Conservation (phyloP, 2,329 filamentous ascomycete genomes). For the Pseudopithomyces maydicus region DNA sequence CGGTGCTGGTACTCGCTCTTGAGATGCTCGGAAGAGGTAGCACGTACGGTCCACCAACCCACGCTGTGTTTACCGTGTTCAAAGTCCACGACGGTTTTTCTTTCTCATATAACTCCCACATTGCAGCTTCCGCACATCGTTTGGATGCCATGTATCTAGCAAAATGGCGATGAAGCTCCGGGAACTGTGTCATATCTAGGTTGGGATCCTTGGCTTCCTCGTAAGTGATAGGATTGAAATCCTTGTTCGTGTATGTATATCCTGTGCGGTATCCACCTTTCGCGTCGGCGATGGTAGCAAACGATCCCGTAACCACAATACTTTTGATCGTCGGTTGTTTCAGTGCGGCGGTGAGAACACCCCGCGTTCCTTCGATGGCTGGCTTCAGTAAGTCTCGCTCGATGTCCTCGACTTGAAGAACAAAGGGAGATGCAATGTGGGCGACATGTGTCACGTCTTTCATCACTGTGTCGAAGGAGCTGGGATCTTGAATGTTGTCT, state of each 20-base stretch:
- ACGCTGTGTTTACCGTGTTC: constrained; percentile 43
- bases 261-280: not conserved
- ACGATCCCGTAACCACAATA: constrained; percentile 19
- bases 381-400: constrained; percentile 8
- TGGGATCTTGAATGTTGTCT: constrained; percentile 37
- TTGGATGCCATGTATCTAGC: constrained; percentile 27
- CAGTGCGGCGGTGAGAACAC: constrained; percentile 7
- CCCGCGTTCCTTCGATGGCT: constrained; percentile 9
- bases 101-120: constrained; percentile 38
- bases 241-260: constrained; percentile 10
- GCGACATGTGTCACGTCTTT: constrained; percentile 22
- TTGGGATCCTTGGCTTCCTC: constrained; percentile 24
- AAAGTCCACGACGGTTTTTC: constrained; percentile 40
- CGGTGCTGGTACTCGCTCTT: constrained; percentile 2
- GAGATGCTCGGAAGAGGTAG: constrained; percentile 4
- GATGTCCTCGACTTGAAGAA: constrained; percentile 2
- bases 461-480: constrained; percentile 45
- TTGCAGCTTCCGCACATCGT: constrained; percentile 19
- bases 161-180: constrained; percentile 6
- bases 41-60: constrained; percentile 8
- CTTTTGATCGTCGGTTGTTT: constrained; percentile 23
- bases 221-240: constrained; percentile 18
- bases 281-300: constrained; percentile 8
- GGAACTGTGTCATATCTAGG: constrained; percentile 15
- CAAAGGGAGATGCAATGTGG: constrained; percentile 11